phyloP scores from a whole-genome alignment of 768 basidiomycete species.

The Termitomyces sp. region DNA sequence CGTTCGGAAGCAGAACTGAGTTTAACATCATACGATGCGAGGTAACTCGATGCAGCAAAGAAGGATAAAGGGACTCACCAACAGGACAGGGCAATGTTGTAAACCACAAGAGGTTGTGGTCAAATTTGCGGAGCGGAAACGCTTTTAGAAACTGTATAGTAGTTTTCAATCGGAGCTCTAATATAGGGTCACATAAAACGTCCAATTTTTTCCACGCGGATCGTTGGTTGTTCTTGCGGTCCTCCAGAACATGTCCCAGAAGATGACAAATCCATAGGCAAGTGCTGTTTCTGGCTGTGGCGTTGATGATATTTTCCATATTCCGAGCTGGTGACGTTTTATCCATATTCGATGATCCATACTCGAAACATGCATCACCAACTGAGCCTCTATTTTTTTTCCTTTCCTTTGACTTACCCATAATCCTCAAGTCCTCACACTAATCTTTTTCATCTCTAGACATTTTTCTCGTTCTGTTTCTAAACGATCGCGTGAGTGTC shows the following conservation, averaged over 20 bases:
- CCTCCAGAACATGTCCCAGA: neutral
- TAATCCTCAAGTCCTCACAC: neutral
- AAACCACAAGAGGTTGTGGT: neutral
- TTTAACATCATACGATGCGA: slow-evolving; percentile 11
- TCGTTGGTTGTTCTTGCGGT: neutral
- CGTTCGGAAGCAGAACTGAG: slow-evolving; percentile 76
- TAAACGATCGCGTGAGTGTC: neutral
- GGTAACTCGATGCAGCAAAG: neutral
- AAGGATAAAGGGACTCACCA: slow-evolving; percentile 17
- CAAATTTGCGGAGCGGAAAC: neutral
- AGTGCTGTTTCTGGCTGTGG: slow-evolving; percentile 20
- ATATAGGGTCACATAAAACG: neutral
- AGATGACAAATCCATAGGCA: slow-evolving; percentile 19
- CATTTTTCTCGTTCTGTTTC: neutral
- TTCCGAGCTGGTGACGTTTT: slow-evolving; percentile 67
- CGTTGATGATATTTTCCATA: slow-evolving; percentile 68
- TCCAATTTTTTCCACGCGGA: neutral
- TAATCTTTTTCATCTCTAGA: neutral
- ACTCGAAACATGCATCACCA: slow-evolving; percentile 79
- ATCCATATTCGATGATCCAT: slow-evolving; percentile 53
- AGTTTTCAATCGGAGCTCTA: slow-evolving; percentile 23
- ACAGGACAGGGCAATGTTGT: neutral
- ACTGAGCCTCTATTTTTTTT: slow-evolving; percentile 33
- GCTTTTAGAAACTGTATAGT: slow-evolving; percentile 36
- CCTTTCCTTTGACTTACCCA: slow-evolving; percentile 1